Evolutionary conservation across 2,329 filamentous ascomycete genomes (phyloP).

Genomic region (Exutisphaerella laricina): DNA sequence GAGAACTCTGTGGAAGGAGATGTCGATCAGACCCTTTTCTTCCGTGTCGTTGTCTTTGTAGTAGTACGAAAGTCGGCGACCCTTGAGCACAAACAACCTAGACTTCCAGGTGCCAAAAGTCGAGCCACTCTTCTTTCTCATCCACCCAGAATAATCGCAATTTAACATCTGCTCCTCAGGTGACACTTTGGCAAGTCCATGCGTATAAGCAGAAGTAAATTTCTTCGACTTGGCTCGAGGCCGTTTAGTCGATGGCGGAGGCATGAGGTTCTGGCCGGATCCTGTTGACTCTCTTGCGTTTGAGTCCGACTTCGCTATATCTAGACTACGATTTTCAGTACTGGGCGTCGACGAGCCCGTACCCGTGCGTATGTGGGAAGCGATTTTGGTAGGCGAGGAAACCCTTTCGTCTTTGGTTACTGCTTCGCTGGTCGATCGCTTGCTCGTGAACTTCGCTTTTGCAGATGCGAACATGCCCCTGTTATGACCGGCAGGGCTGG

Average conservation of each 20-base stretch:
- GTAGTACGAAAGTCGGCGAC: conserved; percentile 87
- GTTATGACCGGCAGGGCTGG: conserved; percentile 29
- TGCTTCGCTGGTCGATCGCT: conserved; percentile 77
- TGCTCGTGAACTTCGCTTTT: conserved; percentile 54
- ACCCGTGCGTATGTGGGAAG: conserved; percentile 44
- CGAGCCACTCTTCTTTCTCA: conserved; percentile 98
- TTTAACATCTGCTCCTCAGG: conserved; percentile 78
- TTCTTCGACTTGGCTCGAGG: conserved; percentile 47
- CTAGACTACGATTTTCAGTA: conserved; percentile 44
- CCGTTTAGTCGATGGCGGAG: conserved; percentile 23
- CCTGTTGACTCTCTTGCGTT: conserved; percentile 42
- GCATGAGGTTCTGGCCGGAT: conserved; percentile 35
- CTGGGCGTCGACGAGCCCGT: conserved; percentile 69
- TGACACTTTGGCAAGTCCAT: conserved; percentile 72
- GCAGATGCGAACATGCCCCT: conserved; percentile 33
- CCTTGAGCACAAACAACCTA: conserved; percentile 88
- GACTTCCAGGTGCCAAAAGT: conserved; percentile 98
- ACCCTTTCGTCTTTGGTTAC: conserved; percentile 50
- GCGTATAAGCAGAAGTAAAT: conserved; percentile 87
- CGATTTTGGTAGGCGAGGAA: conserved; percentile 26
- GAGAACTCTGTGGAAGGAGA: conserved; percentile 94
- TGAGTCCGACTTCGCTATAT: conserved; percentile 31
- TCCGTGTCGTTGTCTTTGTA: conserved; percentile 89
- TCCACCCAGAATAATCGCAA: conserved; percentile 96
- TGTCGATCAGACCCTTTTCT: conserved; percentile 94